Percentiles rank a stretch among this genome's conserved stretches.
Evolutionary conservation across 2,329 filamentous ascomycete species (phyloP).

Genomic region (Metarhizium humberi): DNA sequence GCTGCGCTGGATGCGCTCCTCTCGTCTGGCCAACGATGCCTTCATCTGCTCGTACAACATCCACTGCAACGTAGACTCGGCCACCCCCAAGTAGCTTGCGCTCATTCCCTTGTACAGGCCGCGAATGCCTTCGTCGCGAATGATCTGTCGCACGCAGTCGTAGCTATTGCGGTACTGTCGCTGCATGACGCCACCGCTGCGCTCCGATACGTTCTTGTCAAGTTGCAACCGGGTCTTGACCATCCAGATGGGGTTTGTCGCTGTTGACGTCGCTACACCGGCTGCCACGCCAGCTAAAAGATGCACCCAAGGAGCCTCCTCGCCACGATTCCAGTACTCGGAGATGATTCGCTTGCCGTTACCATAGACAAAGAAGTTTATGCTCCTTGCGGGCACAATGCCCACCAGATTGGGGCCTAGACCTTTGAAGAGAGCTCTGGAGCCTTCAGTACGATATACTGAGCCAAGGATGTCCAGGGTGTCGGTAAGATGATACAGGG

Average conservation of each 20-base stretch:
- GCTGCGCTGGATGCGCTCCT: slow-evolving; percentile 44
- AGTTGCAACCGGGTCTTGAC: slow-evolving; percentile 90
- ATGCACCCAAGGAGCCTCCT: slow-evolving; percentile 68
- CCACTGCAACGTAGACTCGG: slow-evolving; percentile 88
- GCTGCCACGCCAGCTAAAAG: slow-evolving; percentile 67
- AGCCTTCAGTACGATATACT: slow-evolving; percentile 74
- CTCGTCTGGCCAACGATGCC: slow-evolving; percentile 55
- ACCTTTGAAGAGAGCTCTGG: slow-evolving; percentile 85
- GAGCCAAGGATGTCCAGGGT: slow-evolving; percentile 77
- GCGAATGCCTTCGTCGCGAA: slow-evolving; percentile 69
- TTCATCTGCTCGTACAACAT: slow-evolving; percentile 93
- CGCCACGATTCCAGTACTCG: slow-evolving; percentile 60
- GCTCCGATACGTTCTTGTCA: slow-evolving; percentile 70
- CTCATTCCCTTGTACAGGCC: slow-evolving; percentile 87
- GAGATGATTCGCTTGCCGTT: slow-evolving; percentile 81
- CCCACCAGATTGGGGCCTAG: slow-evolving; percentile 84
- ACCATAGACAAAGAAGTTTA: slow-evolving; percentile 91
- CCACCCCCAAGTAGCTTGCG: slow-evolving; percentile 83
- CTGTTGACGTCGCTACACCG: slow-evolving; percentile 78
- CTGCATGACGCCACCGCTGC: slow-evolving; percentile 40
- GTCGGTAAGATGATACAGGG: slow-evolving; percentile 68
- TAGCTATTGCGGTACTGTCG: slow-evolving; percentile 78
- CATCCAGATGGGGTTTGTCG: slow-evolving; percentile 94
- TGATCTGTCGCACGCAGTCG: slow-evolving; percentile 77
- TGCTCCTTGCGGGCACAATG: slow-evolving; percentile 79